Percentiles rank a stretch among this genome's conserved stretches.
Evolutionary conservation across 306 rosid species (phyloP).

Genomic region (Lablab purpureus): DNA sequence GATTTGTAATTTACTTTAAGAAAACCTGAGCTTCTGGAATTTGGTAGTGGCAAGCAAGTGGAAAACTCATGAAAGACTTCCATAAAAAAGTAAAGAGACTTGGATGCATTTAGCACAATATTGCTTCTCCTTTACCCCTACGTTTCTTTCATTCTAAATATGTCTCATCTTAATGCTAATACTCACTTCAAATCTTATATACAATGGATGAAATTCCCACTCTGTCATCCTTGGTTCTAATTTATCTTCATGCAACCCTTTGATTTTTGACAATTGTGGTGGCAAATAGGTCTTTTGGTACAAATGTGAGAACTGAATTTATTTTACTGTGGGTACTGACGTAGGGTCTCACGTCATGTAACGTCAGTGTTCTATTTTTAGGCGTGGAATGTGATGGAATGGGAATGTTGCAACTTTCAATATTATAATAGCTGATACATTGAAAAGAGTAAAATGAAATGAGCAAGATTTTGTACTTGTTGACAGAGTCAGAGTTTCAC

Average conservation of each 20-base stretch:
- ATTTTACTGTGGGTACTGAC: conserved; percentile 41
- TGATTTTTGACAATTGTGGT: neutral
- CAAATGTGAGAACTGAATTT: no score
- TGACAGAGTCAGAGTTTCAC: conserved; percentile 48
- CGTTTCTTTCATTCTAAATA: neutral
- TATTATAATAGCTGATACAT: neutral
- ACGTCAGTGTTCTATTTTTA: conserved; percentile 7
- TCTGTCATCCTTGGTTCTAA: neutral
- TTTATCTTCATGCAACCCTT: neutral
- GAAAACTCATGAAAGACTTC: conserved; percentile 44
- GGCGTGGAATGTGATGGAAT: conserved; percentile 21
- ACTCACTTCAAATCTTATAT: conserved; percentile 30
- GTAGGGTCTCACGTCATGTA: conserved; percentile 30
- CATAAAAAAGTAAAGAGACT: conserved; percentile 43
- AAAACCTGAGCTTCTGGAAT: conserved; percentile 51
- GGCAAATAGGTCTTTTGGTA: conserved; percentile 11
- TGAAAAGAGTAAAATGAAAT: neutral
- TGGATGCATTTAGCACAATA: conserved; percentile 32
- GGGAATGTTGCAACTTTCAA: neutral
- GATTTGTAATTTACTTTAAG: neutral
- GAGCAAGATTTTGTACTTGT: neutral
- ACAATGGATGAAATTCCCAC: neutral
- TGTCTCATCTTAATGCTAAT: conserved; percentile 36
- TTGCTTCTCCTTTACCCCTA: neutral
- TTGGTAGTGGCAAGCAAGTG: conserved; percentile 30